These are phyloP conservation scores for Trichoderma asperelloides DNA, from an alignment of 495 filamentous ascomycete species.

Conservation along the genomic window DNA sequence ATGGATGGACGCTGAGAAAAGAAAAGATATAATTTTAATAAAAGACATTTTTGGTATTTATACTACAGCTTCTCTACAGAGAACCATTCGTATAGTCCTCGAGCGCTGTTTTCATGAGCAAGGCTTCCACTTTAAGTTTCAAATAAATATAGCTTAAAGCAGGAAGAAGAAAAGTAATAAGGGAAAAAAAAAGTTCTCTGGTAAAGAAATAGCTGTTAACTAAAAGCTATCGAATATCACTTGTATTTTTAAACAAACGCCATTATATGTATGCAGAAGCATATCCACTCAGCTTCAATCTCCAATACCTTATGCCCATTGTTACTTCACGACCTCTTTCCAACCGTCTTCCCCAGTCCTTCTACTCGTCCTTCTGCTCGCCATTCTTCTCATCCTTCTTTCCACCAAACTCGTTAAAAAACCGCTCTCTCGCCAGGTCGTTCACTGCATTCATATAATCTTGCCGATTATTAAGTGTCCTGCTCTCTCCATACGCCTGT, in stretches of 20 bases:
- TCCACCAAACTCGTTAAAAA: constrained; percentile 15
- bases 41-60: background rate
- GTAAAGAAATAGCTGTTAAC: too few species aligned
- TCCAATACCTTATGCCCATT: too few species aligned
- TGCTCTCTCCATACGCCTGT: constrained; percentile 63
- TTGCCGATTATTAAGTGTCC: constrained; percentile 57
- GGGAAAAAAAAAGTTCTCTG: background rate
- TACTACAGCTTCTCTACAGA: too few species aligned
- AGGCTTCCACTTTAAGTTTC: background rate
- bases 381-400: constrained; percentile 1
- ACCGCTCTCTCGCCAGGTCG: constrained; percentile 72
- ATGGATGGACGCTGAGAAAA: too few species aligned
- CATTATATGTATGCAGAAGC: background rate
- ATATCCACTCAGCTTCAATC: background rate
- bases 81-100: background rate
- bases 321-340: background rate
- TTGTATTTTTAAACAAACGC: background rate
- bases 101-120: background rate
- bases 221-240: too few species aligned
- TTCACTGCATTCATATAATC: constrained; percentile 73
- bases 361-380: background rate
- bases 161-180: background rate
- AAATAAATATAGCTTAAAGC: background rate
- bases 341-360: background rate
- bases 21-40: too few species aligned